Percentiles rank a stretch among this genome's conserved stretches.
Conservation (phyloP, 169 alveolate species). For the Plasmodium gaboni region DNA sequence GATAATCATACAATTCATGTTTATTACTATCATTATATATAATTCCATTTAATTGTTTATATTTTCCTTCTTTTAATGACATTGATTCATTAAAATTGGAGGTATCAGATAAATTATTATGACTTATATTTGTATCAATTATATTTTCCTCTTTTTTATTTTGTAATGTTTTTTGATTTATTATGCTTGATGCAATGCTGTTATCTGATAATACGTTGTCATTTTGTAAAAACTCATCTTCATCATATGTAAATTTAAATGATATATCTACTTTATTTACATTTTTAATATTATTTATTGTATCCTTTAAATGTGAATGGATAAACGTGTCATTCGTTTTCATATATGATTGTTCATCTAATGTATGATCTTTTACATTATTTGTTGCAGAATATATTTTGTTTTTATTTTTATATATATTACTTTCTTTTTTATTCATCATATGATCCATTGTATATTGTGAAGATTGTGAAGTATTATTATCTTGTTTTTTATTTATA, state of each 20-base stretch:
- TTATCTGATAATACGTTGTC: slow-evolving; percentile 28
- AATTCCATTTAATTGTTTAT: no score
- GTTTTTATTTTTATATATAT: background rate
- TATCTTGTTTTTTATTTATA: no score
- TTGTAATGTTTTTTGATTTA: slow-evolving; percentile 5
- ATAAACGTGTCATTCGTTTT: background rate
- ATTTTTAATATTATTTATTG: slow-evolving; percentile 45
- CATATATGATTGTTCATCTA: background rate
- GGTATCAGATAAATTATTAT: background rate
- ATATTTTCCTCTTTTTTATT: slow-evolving; percentile 2
- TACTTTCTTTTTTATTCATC: background rate
- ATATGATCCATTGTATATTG: background rate
- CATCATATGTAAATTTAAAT: slow-evolving; percentile 40
- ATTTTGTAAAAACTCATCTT: slow-evolving; percentile 10
- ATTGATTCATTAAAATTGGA: no score
- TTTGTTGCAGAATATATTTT: no score
- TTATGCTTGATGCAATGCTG: slow-evolving; percentile 11
- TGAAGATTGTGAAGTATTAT: no score
- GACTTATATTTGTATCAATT: background rate
- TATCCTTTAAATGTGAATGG: slow-evolving; percentile 25
- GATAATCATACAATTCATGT: no score
- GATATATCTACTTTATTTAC: slow-evolving; percentile 48
- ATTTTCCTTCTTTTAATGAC: no score
- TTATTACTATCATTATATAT: no score
- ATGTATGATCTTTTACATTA: no score